These are phyloP conservation scores for Phytophthora pisi DNA, from an alignment of 352 stramenopile genomes.

Conservation along the genomic window DNA sequence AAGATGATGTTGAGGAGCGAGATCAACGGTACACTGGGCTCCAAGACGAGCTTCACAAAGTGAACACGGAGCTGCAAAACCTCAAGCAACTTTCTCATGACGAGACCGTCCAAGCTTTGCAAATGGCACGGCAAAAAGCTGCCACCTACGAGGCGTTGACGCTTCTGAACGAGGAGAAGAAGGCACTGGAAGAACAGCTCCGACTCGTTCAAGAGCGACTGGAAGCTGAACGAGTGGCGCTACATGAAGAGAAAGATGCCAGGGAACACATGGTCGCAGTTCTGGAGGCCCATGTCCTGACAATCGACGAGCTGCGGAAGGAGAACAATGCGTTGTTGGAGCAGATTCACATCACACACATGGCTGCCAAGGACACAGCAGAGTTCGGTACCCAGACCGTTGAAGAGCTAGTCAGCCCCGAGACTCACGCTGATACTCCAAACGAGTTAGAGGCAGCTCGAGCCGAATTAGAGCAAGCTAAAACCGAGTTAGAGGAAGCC, in stretches of 20 bases:
- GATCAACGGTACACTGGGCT: conserved; percentile 31
- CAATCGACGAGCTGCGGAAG: conserved; percentile 36
- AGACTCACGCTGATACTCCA: conserved; percentile 16
- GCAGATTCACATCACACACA: conserved; percentile 3
- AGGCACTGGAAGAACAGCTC: conserved; percentile 45
- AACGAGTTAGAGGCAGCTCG: conserved; percentile 14
- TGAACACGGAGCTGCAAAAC: conserved; percentile 40
- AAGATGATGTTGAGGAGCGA: conserved; percentile 36
- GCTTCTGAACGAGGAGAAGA: conserved; percentile 65
- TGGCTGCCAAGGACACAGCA: background rate
- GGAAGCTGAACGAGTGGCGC: conserved; percentile 15
- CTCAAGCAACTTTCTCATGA: conserved; percentile 66
- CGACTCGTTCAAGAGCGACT: conserved; percentile 31
- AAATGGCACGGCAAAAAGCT: conserved; percentile 66
- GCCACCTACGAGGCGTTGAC: conserved; percentile 63
- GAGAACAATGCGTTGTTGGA: conserved; percentile 32
- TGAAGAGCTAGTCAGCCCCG: conserved; percentile 19
- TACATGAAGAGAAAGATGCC: conserved; percentile 25
- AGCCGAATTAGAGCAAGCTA: conserved; percentile 17
- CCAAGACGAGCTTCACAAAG: conserved; percentile 36
- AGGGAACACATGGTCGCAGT: conserved; percentile 19
- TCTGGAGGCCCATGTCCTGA: conserved; percentile 13
- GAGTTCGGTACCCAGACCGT: conserved; percentile 9
- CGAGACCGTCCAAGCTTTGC: conserved; percentile 75
- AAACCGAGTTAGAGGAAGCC: conserved; percentile 11